Base-by-base conservation (phyloP, 306 rosid species). In the Calophaca sinica region DNA sequence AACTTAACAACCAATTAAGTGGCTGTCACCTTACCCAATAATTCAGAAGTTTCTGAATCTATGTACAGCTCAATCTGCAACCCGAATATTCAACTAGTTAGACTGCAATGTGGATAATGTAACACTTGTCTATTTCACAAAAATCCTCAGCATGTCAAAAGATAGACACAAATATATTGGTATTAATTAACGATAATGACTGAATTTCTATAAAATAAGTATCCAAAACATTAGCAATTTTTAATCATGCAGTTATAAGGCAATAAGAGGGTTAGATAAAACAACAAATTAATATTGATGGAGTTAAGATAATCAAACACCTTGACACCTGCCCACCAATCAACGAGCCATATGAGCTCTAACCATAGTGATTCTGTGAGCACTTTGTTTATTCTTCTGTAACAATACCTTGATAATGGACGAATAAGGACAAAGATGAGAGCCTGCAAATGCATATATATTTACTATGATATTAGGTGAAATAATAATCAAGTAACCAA, bases 271-370 rank as follows among this genome's bases (percentile, higher is more conserved):
- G 26, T 20, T 20, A 20, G 26, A 20, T 20, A 0, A 20, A 20
- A 20, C 26, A 20, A 20, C 1, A 20, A 20, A 20, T 20, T 20
- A 20, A 20, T 20, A 26, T 4, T 12, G 31, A 41, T 6, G 42
- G 48, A 20, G 46, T 39, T 55, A 68, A 1, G 70, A 53, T 12
- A 83, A 73, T 3, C 3, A 26, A 78, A 44, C 50, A 89, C 98
- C 98, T 89, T 88, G 80, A 86, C 61, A 13, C 86, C 88, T 9
- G 91, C 94, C 97, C 98, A 89, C 98, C 98, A 94, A 86, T 94
- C 96, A 72, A 91, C 55, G 31, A 94, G 94, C 87, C 94, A 94
- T 72, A 91, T 72, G 79, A 89, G 91, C 73, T 94, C 90, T 78
- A 94, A 74, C 98, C 98, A 91, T 60, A 94, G 75, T 68, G 84